Base-by-base conservation (phyloP, 129 eudicot species). In the Helianthus tuberosus region DNA sequence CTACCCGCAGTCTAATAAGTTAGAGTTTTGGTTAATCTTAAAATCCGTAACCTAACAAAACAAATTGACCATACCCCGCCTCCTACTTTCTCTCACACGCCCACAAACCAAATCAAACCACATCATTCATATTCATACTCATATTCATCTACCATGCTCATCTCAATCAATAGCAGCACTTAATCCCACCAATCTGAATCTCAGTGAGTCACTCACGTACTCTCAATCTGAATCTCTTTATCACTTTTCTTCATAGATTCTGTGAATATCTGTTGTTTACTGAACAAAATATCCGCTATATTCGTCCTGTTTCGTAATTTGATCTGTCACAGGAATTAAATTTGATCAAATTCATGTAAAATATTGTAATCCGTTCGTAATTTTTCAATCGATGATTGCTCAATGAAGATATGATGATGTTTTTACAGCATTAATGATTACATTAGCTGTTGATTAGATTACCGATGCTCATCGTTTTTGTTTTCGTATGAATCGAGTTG, bases 31-130 rank as follows among this genome's bases (percentile, higher is more conserved):
- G 36, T 32, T 32, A 32, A 3, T 32, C 36, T 32, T 32, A 32
- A 32, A 32, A 32, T 32, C 36, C 46, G 46, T 41, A 71, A 78
- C 82, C 82, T 78, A 78, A 78, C 53, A 52, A 75, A 48, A 52
- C 5, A 32, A 32, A 32, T 32, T 32, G 57, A 14, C 55, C 73
- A 27, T 55, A 50, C 82, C 82, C 72, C 65, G 66, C 77, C 82
- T 62, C 77, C 76, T 57, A 57, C 49, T 39, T 8, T 3, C 20
- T 50, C 36, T 59, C 25, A 59, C 44, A 58, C 81, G 44, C 49
- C 51, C 64, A 69, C 81, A 67, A 67, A 43, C 41, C 74, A 67
- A 54, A 76, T 23, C 16, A 41, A 74, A 75, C 43, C 11, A 38
- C 5, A 75, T 43, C 47, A 43, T 43, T 43, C 10, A 43, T 41